Conservation (phyloP, 768 basidiomycete genomes). For the Cyathus striatus region DNA sequence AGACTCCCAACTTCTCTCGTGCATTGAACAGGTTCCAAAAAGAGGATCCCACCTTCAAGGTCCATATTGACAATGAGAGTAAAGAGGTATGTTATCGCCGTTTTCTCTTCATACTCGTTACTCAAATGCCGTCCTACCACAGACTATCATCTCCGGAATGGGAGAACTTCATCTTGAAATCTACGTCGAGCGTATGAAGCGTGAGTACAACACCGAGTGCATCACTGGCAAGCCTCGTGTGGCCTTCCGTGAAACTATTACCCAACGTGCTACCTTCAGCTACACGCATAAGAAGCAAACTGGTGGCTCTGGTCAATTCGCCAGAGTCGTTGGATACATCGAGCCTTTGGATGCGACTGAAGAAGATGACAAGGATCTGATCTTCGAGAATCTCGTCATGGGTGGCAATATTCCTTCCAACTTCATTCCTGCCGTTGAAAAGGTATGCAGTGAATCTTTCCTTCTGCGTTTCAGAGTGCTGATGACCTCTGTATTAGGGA, state of each 20-base stretch:
- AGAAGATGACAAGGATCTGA: slow-evolving; percentile 78
- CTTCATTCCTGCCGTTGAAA: slow-evolving; percentile 93
- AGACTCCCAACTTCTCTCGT: slow-evolving; percentile 94
- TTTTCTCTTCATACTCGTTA: background rate
- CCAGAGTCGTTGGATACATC: slow-evolving; percentile 84
- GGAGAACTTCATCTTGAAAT: slow-evolving; percentile 98
- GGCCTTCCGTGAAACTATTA: slow-evolving; percentile 94
- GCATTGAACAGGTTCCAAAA: slow-evolving; percentile 97
- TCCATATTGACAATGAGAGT: slow-evolving; percentile 90
- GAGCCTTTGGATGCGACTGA: slow-evolving; percentile 77
- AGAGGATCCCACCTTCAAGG: slow-evolving; percentile 98
- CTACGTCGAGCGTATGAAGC: slow-evolving; percentile 97
- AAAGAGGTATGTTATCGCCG: slow-evolving; percentile 65
- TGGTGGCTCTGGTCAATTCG: slow-evolving; percentile 96
- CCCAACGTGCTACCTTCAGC: slow-evolving; percentile 72
- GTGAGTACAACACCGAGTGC: slow-evolving; percentile 94
- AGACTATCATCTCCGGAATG: slow-evolving; percentile 99
- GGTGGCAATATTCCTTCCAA: slow-evolving; percentile 88
- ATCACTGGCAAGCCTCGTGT: slow-evolving; percentile 94
- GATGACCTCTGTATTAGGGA: slow-evolving; percentile 45
- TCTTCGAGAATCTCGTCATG: slow-evolving; percentile 85
- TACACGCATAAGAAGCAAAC: slow-evolving; percentile 98
- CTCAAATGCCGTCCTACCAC: too few relatives aligned
- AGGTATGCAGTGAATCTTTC: slow-evolving; percentile 40
- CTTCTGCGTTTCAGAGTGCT: background rate